Percentiles rank a stretch among this genome's conserved stretches.
These are phyloP conservation scores for Raphidocelis subcapitata DNA, from an alignment of 139 green algal species.

Conservation along the genomic window DNA sequence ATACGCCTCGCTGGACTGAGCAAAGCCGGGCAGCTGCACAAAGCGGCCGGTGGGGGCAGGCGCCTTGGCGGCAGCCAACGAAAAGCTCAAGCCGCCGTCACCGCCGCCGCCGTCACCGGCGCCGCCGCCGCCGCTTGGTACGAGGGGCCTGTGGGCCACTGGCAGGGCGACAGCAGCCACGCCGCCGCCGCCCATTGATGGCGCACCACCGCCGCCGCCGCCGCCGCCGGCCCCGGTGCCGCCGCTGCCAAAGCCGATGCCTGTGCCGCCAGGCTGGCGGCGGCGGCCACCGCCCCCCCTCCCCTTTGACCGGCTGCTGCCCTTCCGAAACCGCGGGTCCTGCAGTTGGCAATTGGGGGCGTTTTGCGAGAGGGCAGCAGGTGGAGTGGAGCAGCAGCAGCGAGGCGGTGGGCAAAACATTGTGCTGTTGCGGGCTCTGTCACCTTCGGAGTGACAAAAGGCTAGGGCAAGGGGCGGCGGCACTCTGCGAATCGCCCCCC, in stretches of 20 bases:
- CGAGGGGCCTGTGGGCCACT: background rate
- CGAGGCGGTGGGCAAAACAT: background rate
- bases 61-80: too few relatives aligned
- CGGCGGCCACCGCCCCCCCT: slow-evolving; percentile 21
- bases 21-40: slow-evolving; percentile 51
- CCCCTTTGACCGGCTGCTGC: slow-evolving; percentile 37
- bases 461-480: background rate
- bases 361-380: background rate
- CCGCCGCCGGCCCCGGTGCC: background rate
- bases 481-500: background rate
- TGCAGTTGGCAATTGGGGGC: slow-evolving; percentile 5
- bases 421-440: background rate
- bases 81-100: too few relatives aligned
- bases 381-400: background rate
- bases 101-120: background rate
- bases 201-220: slow-evolving; percentile 4
- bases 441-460: background rate
- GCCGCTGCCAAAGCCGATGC: slow-evolving; percentile 65
- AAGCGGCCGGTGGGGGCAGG: too few relatives aligned
- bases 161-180: too few relatives aligned
- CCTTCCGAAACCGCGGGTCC: slow-evolving; percentile 37
- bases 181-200: background rate
- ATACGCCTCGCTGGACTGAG: slow-evolving; percentile 34
- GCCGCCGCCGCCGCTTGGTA: slow-evolving; percentile 3
- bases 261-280: slow-evolving; percentile 53